Base-by-base conservation (phyloP, 2,329 filamentous ascomycete genomes). In the Pyrenophora seminiperda region DNA sequence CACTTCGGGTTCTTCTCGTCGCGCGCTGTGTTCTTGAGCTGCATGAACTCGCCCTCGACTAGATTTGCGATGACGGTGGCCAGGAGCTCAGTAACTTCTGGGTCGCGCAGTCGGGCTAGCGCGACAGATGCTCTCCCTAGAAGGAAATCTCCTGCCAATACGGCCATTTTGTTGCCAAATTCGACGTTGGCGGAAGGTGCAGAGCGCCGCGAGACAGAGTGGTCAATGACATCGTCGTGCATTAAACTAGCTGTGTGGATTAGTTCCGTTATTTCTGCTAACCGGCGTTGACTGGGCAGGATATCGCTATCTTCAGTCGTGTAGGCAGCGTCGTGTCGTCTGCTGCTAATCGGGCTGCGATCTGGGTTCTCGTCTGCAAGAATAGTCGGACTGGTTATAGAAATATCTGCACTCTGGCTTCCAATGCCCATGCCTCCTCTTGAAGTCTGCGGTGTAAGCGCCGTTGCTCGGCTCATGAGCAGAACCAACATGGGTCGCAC, bases 151-250 rank as follows among this genome's bases (percentile, higher is more conserved):
- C 94, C 94, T 0, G 94, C 94, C 59, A 99, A 77, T 2, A 99
- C 93, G 11, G 94, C 93, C 93, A 99, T 97, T 76, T 99, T 99
- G 79, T 99, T 99, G 58, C 94, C 94, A 66, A 97, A 97, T 66
- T 92, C 90, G 54, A 94, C 83, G 72, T 99, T 99, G 24, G 94
- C 94, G 2, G 90, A 96, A 6, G 90, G 88, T 2, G 86, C 85
- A 22, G 90, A 90, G 53, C 94, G 89, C 47, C 94, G 85, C 9
- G 91, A 88, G 33, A 90, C 81, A 1, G 92, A 95, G 72, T 93
- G 89, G 71, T 99, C 94, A 68, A 99, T 96, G 22, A 99, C 94
- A 76, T 99, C 94, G 81, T 99, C 94, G 75, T 99, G 94, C 11
- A 99, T 85, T 14, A 99, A 83, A 1, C 93, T 97, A 0, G 94